Evolutionary conservation across 2,329 filamentous ascomycete genomes (phyloP).

Genomic region (Ceratocystis papillata): DNA sequence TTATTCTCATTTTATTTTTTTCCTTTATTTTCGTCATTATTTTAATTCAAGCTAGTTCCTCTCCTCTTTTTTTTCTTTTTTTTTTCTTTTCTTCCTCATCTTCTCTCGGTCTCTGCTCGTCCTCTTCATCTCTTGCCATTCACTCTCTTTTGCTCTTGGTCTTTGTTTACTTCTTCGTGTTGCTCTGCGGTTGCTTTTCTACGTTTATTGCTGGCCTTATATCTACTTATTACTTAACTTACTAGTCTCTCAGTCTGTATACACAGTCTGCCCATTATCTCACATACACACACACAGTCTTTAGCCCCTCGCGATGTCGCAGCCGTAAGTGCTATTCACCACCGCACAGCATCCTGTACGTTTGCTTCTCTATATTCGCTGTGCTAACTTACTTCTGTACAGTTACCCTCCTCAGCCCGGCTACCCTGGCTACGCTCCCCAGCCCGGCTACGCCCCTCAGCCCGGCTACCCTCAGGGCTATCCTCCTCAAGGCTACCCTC

Average conservation of each 20-base stretch:
- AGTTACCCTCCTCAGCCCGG: slow-evolving; percentile 26
- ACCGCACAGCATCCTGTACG: neutral
- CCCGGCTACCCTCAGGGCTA: slow-evolving; percentile 26
- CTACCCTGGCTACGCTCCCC: slow-evolving; percentile 25
- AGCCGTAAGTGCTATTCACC: slow-evolving; percentile 15
- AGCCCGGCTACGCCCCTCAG: slow-evolving; percentile 27
- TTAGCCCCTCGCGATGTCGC: slow-evolving; percentile 12
- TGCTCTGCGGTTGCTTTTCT: slow-evolving; percentile 2
- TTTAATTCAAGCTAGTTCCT: slow-evolving; percentile 12
- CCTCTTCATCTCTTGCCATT: neutral
- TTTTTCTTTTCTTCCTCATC: slow-evolving; percentile 5
- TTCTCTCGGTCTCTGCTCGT: neutral
- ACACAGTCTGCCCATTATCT: slow-evolving; percentile 3
- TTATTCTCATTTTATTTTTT: neutral
- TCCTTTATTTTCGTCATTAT: neutral
- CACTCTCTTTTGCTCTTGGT: neutral
- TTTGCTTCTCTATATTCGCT: neutral
- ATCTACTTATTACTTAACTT: slow-evolving; percentile 12
- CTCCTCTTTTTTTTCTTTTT: neutral
- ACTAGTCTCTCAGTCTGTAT: neutral
- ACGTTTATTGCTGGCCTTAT: neutral
- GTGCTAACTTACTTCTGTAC: slow-evolving; percentile 12
- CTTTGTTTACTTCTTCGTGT: neutral
- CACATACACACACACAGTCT: neutral
- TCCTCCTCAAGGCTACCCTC: slow-evolving; percentile 23